Conservation (phyloP, 805 yeast species). For the Metschnikowia kofuensis region DNA sequence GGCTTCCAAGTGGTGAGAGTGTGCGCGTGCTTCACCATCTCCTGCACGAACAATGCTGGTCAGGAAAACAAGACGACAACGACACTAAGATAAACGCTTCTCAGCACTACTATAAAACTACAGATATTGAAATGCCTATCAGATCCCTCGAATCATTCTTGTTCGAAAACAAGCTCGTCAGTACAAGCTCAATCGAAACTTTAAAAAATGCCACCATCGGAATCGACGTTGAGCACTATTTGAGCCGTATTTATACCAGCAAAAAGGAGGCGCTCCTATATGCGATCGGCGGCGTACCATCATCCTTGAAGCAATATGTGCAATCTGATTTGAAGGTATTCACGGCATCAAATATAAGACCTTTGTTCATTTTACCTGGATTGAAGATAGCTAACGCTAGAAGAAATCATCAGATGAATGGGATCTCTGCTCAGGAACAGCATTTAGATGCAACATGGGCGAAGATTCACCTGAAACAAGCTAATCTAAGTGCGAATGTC, state of each 20-base stretch:
- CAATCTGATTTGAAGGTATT: constrained; percentile 63
- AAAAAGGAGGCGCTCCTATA: constrained; percentile 67
- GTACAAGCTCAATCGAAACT: constrained; percentile 59
- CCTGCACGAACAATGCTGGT: background rate
- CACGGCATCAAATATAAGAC: constrained; percentile 62
- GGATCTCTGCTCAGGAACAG: constrained; percentile 37
- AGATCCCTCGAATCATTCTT: constrained; percentile 64
- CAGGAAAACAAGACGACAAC: background rate
- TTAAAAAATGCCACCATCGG: constrained; percentile 70
- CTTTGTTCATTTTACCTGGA: constrained; percentile 78
- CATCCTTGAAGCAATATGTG: constrained; percentile 52
- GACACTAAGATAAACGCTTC: background rate
- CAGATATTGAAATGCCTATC: constrained; percentile 33
- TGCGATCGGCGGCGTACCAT: constrained; percentile 81
- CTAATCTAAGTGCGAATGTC: constrained; percentile 16
- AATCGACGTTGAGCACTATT: constrained; percentile 79
- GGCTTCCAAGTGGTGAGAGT: too few species aligned
- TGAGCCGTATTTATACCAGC: constrained; percentile 56
- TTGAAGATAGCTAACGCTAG: constrained; percentile 41
- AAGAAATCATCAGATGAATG: constrained; percentile 31
- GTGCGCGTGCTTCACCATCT: background rate
- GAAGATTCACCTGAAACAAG: constrained; percentile 28
- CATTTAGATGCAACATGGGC: constrained; percentile 41
- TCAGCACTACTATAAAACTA: too few species aligned
- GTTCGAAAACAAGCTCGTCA: constrained; percentile 63